A percentile compares a stretch with the other conserved stretches of the same genome.
Conservation (phyloP, 108 stramenopile species). For the Aurantiochytrium sp. region DNA sequence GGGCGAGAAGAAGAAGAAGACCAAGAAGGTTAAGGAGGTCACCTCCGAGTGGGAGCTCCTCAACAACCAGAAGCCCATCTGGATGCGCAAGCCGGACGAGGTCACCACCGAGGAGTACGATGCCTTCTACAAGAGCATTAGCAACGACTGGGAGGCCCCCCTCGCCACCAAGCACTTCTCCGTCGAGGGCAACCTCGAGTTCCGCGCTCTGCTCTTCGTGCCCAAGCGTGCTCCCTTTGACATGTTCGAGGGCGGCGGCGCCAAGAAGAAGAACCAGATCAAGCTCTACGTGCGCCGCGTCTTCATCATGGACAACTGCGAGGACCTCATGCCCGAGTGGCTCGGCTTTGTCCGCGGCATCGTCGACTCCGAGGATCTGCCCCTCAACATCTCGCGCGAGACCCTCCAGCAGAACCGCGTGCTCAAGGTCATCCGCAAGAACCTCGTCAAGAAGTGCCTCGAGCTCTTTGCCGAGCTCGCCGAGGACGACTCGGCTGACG, state of each 20-base stretch:
- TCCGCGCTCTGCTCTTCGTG: slow-evolving; percentile 94
- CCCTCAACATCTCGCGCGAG: slow-evolving; percentile 99
- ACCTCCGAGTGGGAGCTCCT: slow-evolving; percentile 99
- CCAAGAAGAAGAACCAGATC: slow-evolving; percentile 99
- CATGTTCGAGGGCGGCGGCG: slow-evolving; percentile 98
- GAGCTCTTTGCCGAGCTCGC: slow-evolving; percentile 98
- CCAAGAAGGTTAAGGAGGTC: slow-evolving; percentile 99
- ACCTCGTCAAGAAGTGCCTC: slow-evolving; percentile 98
- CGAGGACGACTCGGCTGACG: slow-evolving; percentile 76
- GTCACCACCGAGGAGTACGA: slow-evolving; percentile 99
- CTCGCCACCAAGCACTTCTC: slow-evolving; percentile 99
- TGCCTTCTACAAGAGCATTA: slow-evolving; percentile 98
- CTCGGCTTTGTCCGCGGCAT: slow-evolving; percentile 97
- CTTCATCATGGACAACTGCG: slow-evolving; percentile 99
- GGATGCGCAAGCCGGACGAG: slow-evolving; percentile 99
- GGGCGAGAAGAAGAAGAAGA: slow-evolving; percentile 93
- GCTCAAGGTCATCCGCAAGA: slow-evolving; percentile 99
- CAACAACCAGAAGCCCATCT: slow-evolving; percentile 99
- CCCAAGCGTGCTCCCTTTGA: slow-evolving; percentile 99
- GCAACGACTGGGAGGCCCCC: slow-evolving; percentile 99
- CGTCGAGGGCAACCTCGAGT: slow-evolving; percentile 99
- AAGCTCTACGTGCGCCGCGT: slow-evolving; percentile 99
- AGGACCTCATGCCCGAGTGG: slow-evolving; percentile 99
- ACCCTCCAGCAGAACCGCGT: slow-evolving; percentile 99
- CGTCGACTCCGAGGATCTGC: slow-evolving; percentile 99